Conservation (phyloP, 768 basidiomycete species). For the Boletus patriciae region DNA sequence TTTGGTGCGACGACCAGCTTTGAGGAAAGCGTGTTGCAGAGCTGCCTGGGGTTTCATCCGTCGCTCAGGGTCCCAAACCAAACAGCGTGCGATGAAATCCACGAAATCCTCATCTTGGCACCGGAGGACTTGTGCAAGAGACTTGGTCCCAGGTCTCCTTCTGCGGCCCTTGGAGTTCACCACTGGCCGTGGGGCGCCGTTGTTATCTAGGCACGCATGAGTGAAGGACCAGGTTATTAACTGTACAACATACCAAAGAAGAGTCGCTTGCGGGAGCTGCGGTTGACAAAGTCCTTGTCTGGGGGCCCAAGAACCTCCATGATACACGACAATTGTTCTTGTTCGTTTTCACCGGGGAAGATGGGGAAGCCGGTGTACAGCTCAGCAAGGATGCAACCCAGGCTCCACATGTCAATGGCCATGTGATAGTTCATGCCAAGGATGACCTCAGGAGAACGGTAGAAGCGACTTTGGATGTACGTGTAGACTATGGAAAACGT, state of each 20-base stretch:
- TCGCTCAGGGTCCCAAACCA: constrained; percentile 98
- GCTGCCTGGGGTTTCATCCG: constrained; percentile 93
- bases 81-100: constrained; percentile 95
- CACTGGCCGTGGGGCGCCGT: constrained; percentile 88
- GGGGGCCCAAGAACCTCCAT: constrained; percentile 98
- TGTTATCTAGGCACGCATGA: constrained; percentile 62
- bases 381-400: constrained; percentile 97
- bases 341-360: constrained; percentile 98
- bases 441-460: constrained; percentile 99
- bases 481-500: constrained; percentile 75
- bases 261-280: constrained; percentile 87
- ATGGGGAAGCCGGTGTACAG: constrained; percentile 97
- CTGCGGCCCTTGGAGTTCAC: constrained; percentile 96
- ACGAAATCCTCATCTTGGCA: constrained; percentile 94
- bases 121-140: constrained; percentile 83
- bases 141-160: constrained; percentile 88
- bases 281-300: constrained; percentile 92
- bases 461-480: constrained; percentile 99
- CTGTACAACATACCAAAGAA: constrained; percentile 78
- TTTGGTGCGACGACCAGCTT: constrained; percentile 60
- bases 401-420: constrained; percentile 99
- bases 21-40: constrained; percentile 86
- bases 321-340: constrained; percentile 96
- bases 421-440: constrained; percentile 99
- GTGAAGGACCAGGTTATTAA: not conserved